These are phyloP conservation scores for Miscanthus lutarioriparius DNA, from an alignment of 176 grass and related monocot species.

Conservation along the genomic window DNA sequence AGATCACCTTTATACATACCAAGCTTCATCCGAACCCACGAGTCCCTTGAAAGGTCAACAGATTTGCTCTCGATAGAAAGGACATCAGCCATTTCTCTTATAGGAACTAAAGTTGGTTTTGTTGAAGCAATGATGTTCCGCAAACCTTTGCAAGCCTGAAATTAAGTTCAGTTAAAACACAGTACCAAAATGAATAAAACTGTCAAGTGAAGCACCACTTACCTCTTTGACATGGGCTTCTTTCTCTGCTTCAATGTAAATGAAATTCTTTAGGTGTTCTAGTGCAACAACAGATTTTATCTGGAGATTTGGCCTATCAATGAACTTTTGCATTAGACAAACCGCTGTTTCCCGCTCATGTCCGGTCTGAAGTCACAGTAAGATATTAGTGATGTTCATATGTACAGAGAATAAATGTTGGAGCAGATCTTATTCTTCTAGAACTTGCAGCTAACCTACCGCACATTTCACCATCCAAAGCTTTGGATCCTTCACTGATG, in stretches of 20 bases:
- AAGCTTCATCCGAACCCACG: slow-evolving; percentile 85
- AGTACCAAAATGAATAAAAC: slow-evolving; percentile 24
- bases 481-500: slow-evolving; percentile 95
- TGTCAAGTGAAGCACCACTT: slow-evolving; percentile 12
- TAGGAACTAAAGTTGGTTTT: slow-evolving; percentile 67
- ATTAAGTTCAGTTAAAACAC: slow-evolving; percentile 9
- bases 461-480: slow-evolving; percentile 96
- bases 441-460: slow-evolving; percentile 43
- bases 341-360: slow-evolving; percentile 65
- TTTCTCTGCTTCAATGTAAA: slow-evolving; percentile 88
- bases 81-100: slow-evolving; percentile 81
- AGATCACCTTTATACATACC: slow-evolving; percentile 86
- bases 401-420: slow-evolving; percentile 27
- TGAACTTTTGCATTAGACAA: slow-evolving; percentile 87
- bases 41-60: slow-evolving; percentile 65
- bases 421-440: slow-evolving; percentile 12
- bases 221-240: slow-evolving; percentile 90
- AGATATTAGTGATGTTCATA: slow-evolving; percentile 29
- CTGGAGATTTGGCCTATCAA: slow-evolving; percentile 66
- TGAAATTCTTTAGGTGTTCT: slow-evolving; percentile 85
- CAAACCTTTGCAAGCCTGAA: slow-evolving; percentile 79
- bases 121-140: slow-evolving; percentile 65
- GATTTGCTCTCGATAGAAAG: slow-evolving; percentile 70
- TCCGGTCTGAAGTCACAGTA: slow-evolving; percentile 60
- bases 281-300: slow-evolving; percentile 67